phyloP scores from a whole-genome alignment of 2,329 filamentous ascomycete species.

The Neurospora sp. region DNA sequence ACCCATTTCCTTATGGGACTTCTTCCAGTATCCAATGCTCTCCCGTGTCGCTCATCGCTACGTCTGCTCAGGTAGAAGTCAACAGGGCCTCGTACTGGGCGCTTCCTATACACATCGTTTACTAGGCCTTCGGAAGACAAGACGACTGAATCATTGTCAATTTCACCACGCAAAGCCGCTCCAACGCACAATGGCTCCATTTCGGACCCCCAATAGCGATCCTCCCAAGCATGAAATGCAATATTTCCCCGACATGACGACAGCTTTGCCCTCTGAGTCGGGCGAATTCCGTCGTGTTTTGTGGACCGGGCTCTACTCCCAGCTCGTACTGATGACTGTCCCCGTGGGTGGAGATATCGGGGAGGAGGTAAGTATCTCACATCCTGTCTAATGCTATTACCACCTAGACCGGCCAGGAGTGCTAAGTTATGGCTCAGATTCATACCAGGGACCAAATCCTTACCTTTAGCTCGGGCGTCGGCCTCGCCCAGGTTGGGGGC shows the following conservation, averaged over 20 bases:
- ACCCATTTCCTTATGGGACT: not conserved
- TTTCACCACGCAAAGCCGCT: not conserved
- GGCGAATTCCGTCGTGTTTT: constrained; percentile 51
- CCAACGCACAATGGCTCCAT: constrained; percentile 20
- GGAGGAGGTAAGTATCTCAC: constrained; percentile 42
- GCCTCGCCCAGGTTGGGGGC: constrained; percentile 25
- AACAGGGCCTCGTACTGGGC: not conserved
- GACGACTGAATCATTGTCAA: not conserved
- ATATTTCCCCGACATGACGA: constrained; percentile 49
- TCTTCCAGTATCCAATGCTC: not conserved
- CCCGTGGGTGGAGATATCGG: constrained; percentile 55
- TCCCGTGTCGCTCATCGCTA: not conserved
- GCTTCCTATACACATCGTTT: not conserved
- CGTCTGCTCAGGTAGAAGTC: not conserved
- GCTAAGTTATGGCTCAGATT: constrained; percentile 17
- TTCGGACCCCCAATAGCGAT: constrained; percentile 24
- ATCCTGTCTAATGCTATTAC: not conserved
- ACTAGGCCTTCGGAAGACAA: not conserved
- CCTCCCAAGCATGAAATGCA: constrained; percentile 45
- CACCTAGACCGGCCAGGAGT: not conserved
- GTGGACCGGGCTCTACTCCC: constrained; percentile 52
- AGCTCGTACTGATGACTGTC: constrained; percentile 56
- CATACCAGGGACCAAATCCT: constrained; percentile 57
- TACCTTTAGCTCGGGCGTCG: constrained; percentile 51
- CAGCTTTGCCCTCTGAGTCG: constrained; percentile 41